Evolutionary conservation across 106 monocot genomes (phyloP).

Genomic region (Dioscorea dumetorum): DNA sequence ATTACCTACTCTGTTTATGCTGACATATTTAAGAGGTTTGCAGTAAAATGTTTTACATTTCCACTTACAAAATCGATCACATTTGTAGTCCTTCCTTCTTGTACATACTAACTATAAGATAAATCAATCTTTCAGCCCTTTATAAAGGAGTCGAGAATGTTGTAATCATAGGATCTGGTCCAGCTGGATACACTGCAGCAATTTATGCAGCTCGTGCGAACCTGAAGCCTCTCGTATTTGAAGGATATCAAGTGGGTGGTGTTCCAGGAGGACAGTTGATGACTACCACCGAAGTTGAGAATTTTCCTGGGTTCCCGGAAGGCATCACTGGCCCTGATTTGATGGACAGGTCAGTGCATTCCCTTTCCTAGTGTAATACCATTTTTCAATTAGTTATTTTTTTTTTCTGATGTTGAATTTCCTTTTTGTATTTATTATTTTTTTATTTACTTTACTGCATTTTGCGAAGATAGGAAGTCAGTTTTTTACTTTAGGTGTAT

Average conservation of each 20-base stretch:
- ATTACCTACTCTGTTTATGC: neutral
- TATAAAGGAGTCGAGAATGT: slow-evolving; percentile 67
- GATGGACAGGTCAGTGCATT: slow-evolving; percentile 69
- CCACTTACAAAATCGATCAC: too few species aligned
- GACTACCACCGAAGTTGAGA: slow-evolving; percentile 98
- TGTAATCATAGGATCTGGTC: slow-evolving; percentile 92
- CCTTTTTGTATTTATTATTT: neutral
- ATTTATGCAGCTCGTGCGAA: slow-evolving; percentile 97
- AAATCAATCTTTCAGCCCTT: slow-evolving; percentile 25
- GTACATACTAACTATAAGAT: neutral
- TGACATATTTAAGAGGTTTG: neutral
- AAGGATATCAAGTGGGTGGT: slow-evolving; percentile 94
- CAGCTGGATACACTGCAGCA: slow-evolving; percentile 96
- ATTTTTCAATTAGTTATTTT: neutral
- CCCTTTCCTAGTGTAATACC: neutral
- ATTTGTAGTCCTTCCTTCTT: neutral
- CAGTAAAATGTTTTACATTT: neutral
- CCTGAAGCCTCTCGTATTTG: slow-evolving; percentile 92
- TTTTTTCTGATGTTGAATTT: neutral
- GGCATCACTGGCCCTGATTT: slow-evolving; percentile 96
- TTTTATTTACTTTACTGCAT: neutral
- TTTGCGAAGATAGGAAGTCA: neutral
- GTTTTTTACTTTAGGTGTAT: too few species aligned
- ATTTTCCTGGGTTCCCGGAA: slow-evolving; percentile 94
- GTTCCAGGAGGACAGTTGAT: slow-evolving; percentile 96